Conservation (phyloP, 2,329 filamentous ascomycete species). For the Catunica adiposa region DNA sequence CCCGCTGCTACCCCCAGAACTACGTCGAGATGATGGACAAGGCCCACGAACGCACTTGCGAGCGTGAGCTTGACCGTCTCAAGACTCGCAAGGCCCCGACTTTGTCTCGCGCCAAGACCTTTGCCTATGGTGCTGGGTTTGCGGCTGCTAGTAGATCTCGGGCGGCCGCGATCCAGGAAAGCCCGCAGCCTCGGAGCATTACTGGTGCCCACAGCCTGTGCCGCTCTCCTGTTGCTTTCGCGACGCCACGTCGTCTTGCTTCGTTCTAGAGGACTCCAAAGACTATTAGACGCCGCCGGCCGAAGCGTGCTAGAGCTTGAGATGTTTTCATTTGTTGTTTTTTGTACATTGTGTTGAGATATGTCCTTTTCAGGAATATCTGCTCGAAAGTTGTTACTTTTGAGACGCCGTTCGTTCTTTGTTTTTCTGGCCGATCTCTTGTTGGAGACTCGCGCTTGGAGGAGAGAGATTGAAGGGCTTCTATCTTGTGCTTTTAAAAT, state of each 20-base stretch:
- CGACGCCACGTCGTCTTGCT: slow-evolving; percentile 7
- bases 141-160: neutral
- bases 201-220: slow-evolving; percentile 4
- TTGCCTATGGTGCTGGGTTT: slow-evolving; percentile 57
- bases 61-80: slow-evolving; percentile 84
- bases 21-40: slow-evolving; percentile 95
- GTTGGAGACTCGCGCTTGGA: slow-evolving; percentile 8
- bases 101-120: slow-evolving; percentile 75
- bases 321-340: neutral
- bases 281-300: neutral
- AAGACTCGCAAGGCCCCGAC: slow-evolving; percentile 60
- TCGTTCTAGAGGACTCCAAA: slow-evolving; percentile 5
- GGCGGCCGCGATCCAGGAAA: slow-evolving; percentile 1
- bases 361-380: slow-evolving; percentile 1
- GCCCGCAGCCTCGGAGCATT: slow-evolving; percentile 6
- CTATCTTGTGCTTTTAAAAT: neutral
- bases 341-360: neutral
- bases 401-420: neutral
- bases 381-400: slow-evolving; percentile 3
- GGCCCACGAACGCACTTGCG: slow-evolving; percentile 81
- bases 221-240: slow-evolving; percentile 9
- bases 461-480: neutral
- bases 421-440: slow-evolving; percentile 6
- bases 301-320: neutral
- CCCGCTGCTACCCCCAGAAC: slow-evolving; percentile 79